A percentile compares a stretch with the other conserved stretches of the same genome.
Conservation (phyloP, 2,329 filamentous ascomycete genomes). For the Exophiala viscosa region DNA sequence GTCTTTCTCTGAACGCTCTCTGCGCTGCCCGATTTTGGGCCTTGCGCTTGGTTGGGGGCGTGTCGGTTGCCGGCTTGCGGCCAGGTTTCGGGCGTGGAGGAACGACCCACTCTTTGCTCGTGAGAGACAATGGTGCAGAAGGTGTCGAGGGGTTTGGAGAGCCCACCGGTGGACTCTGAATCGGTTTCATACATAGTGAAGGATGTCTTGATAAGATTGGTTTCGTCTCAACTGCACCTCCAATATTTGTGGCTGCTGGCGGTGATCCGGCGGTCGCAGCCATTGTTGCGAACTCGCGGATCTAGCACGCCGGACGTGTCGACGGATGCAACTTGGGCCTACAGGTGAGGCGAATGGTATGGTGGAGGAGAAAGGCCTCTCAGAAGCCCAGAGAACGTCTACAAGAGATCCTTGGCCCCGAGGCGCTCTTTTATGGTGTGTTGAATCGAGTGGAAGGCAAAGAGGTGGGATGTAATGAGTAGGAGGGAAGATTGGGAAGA, state of each 20-base stretch:
- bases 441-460: background rate
- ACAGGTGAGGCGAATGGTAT: too few relatives aligned
- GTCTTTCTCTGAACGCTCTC: constrained; percentile 80
- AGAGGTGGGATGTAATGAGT: constrained; percentile 8
- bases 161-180: constrained; percentile 25
- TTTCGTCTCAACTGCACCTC: constrained; percentile 14
- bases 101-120: constrained; percentile 80
- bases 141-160: constrained; percentile 36
- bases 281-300: constrained; percentile 8
- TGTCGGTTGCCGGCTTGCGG: constrained; percentile 89
- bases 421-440: background rate
- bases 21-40: constrained; percentile 92
- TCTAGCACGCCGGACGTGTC: constrained; percentile 25
- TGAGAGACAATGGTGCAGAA: constrained; percentile 53
- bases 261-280: constrained; percentile 16
- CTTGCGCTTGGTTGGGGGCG: constrained; percentile 87
- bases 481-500: constrained; percentile 13
- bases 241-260: constrained; percentile 6
- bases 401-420: background rate
- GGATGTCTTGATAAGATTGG: constrained; percentile 19
- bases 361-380: too few relatives aligned
- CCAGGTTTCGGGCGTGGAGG: constrained; percentile 84
- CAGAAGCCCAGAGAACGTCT: too few relatives aligned
- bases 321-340: constrained; percentile 19
- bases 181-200: constrained; percentile 27